Conservation (phyloP, 2,329 filamentous ascomycete species). For the Bipolaris zeicola region DNA sequence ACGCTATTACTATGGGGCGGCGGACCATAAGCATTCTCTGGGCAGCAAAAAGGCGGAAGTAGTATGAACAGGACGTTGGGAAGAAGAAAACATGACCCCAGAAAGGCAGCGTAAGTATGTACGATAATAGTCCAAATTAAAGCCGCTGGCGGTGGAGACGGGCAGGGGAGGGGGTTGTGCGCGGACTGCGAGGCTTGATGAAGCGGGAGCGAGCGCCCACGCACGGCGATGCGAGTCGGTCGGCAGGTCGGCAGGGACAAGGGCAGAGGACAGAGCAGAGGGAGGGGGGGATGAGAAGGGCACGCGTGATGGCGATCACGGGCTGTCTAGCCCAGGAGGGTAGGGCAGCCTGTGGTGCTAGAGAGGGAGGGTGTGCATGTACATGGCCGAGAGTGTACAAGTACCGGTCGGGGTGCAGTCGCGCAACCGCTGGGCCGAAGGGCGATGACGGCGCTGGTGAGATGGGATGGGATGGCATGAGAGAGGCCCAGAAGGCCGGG, state of each 20-base stretch:
- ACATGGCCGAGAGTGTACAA: not conserved
- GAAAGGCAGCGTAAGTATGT: constrained; percentile 39
- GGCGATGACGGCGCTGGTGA: not conserved
- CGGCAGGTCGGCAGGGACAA: constrained; percentile 16
- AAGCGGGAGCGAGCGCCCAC: constrained; percentile 39
- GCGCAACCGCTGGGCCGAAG: not conserved
- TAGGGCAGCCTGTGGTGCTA: constrained; percentile 2
- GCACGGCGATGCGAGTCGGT: constrained; percentile 36
- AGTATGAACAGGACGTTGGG: constrained; percentile 26
- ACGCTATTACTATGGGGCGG: constrained; percentile 22
- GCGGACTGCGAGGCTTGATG: constrained; percentile 40
- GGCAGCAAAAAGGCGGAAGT: constrained; percentile 20
- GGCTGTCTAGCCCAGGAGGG: constrained; percentile 28
- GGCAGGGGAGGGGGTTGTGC: constrained; percentile 23
- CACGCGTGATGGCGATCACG: constrained; percentile 43
- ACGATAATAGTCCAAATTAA: constrained; percentile 45
- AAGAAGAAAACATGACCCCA: constrained; percentile 28
- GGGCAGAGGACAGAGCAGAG: not conserved
- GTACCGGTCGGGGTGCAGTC: constrained; percentile 1
- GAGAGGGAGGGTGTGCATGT: not conserved
- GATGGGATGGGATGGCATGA: no score
- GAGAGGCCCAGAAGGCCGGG: no score
- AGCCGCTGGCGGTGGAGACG: constrained; percentile 41
- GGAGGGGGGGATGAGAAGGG: not conserved
- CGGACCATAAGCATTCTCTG: constrained; percentile 44